Evolutionary conservation across 2,329 filamentous ascomycete genomes (phyloP).

Genomic region (Apiospora aurea): DNA sequence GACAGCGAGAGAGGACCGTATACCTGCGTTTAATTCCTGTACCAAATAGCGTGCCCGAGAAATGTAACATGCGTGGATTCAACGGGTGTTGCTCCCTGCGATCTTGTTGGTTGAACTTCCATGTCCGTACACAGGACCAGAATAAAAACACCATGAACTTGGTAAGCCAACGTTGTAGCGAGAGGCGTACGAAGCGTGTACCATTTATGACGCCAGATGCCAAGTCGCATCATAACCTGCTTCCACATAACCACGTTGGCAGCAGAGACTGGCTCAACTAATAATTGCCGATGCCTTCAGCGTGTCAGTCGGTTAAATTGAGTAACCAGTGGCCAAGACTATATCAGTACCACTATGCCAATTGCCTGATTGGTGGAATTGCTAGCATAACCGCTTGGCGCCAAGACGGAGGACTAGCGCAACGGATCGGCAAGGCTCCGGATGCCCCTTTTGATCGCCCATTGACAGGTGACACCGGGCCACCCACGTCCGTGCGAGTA

Average conservation of each 20-base stretch:
- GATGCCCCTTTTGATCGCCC: conserved; percentile 14
- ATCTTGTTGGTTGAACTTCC: too few species aligned
- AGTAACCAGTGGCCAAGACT: not conserved
- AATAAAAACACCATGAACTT: not conserved
- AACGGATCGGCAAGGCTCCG: conserved; percentile 14
- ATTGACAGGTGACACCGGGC: not conserved
- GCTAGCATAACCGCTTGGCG: not conserved
- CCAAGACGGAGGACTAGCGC: conserved; percentile 6
- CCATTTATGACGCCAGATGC: not conserved
- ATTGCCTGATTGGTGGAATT: not conserved
- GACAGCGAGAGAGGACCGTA: not conserved
- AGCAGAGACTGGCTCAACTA: not conserved
- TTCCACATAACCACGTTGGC: not conserved
- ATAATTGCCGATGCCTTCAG: not conserved
- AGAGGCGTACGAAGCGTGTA: not conserved
- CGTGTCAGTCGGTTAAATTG: conserved; percentile 7
- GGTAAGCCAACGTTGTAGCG: not conserved
- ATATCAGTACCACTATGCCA: not conserved
- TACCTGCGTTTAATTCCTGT: not conserved
- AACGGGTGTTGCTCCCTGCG: not conserved
- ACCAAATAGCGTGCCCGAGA: not conserved
- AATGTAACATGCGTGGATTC: not conserved
- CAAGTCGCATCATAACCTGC: not conserved
- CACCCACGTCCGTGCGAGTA: not conserved
- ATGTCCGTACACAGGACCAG: not conserved